These are phyloP conservation scores for Amphicarpaea edgeworthii DNA, from an alignment of 306 rosid genomes.

Conservation along the genomic window DNA sequence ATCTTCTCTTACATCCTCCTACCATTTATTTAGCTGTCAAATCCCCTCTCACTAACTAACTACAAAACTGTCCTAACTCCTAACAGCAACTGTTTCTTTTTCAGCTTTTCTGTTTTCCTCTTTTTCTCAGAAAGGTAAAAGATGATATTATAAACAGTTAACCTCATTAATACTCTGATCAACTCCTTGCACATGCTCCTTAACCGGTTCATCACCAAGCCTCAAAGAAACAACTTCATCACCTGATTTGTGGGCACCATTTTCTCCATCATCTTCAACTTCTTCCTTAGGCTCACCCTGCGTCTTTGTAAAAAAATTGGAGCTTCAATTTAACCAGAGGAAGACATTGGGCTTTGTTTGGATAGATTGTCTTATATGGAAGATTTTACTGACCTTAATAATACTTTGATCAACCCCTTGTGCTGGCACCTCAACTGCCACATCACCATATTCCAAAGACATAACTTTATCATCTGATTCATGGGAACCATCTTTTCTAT, in stretches of 20 bases:
- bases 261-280: constrained; percentile 24
- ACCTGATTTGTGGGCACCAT: background rate
- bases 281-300: constrained; percentile 39
- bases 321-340: background rate
- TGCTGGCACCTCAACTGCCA: constrained; percentile 24
- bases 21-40: background rate
- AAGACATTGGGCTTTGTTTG: background rate
- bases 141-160: constrained; percentile 11
- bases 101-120: background rate
- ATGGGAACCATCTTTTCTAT: constrained; percentile 33
- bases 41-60: background rate
- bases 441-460: constrained; percentile 4
- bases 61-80: background rate
- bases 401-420: constrained; percentile 26
- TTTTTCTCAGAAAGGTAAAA: background rate
- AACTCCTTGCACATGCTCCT: constrained; percentile 20
- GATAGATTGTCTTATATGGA: background rate
- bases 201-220: constrained; percentile 24
- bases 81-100: constrained; percentile 10
- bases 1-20: background rate
- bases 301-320: background rate
- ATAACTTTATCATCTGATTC: constrained; percentile 10
- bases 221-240: constrained; percentile 21
- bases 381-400: background rate
- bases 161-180: constrained; percentile 23